These are phyloP conservation scores for Diaporthe nobilis DNA, from an alignment of 2,329 filamentous ascomycete species.

Conservation along the genomic window DNA sequence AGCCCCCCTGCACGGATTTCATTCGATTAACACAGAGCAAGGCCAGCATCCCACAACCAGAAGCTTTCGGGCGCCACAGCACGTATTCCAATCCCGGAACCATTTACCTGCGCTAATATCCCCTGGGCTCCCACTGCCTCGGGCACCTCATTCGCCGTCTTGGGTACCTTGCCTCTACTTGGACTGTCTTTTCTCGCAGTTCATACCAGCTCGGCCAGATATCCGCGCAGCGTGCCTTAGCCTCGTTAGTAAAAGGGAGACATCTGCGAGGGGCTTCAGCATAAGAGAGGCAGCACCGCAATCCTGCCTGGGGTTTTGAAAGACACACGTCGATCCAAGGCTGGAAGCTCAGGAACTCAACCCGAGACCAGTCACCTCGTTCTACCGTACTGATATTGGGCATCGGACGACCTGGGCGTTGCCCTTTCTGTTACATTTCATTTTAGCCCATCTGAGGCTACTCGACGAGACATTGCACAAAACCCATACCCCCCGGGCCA, in stretches of 20 bases:
- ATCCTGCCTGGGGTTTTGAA: constrained; percentile 28
- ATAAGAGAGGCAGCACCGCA: constrained; percentile 24
- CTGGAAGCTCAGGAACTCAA: constrained; percentile 25
- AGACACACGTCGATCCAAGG: constrained; percentile 27
- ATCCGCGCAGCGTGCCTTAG: constrained; percentile 33
- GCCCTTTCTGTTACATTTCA: constrained; percentile 38
- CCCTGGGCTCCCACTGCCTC: constrained; percentile 37
- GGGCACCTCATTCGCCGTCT: constrained; percentile 34
- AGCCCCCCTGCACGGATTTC: constrained; percentile 36
- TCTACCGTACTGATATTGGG: constrained; percentile 16
- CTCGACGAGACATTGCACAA: constrained; percentile 32
- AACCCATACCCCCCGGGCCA: constrained; percentile 31
- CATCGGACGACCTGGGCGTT: constrained; percentile 28
- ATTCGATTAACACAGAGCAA: constrained; percentile 37
- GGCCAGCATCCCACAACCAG: constrained; percentile 36
- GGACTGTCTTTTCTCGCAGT: constrained; percentile 40
- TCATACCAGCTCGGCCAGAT: constrained; percentile 38
- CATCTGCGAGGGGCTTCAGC: constrained; percentile 10
- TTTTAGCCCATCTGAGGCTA: constrained; percentile 35
- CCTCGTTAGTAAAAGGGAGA: constrained; percentile 33
- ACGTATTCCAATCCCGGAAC: constrained; percentile 39
- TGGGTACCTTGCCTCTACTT: constrained; percentile 37
- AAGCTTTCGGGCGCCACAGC: constrained; percentile 41
- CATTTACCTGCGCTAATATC: constrained; percentile 38
- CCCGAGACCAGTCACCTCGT: constrained; percentile 32